phyloP scores from a whole-genome alignment of 371 early-diverging fungal species.

The Mucor lusitanicus region DNA sequence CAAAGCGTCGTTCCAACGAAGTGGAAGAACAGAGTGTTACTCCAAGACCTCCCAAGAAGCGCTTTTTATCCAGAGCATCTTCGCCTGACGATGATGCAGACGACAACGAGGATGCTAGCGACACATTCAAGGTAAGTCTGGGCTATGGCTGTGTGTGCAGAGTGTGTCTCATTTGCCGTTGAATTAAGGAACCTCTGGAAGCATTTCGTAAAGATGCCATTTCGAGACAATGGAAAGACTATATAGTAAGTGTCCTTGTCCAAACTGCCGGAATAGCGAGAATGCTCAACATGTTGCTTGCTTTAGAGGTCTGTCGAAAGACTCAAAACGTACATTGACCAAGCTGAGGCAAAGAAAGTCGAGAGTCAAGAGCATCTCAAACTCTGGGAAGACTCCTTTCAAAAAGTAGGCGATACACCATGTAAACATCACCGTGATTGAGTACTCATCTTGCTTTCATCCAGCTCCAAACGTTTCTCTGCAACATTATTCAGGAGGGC shows the following conservation, averaged over 20 bases:
- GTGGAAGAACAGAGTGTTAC: conserved; percentile 29
- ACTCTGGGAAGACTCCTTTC: conserved; percentile 26
- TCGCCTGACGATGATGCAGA: conserved; percentile 13
- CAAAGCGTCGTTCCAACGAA: conserved; percentile 31
- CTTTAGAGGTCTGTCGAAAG: conserved; percentile 21
- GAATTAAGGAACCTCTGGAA: conserved; percentile 30
- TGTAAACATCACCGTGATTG: neutral
- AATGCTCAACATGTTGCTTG: neutral
- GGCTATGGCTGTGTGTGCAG: too few relatives aligned
- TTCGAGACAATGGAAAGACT: conserved; percentile 34
- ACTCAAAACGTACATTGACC: conserved; percentile 22
- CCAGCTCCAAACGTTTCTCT: conserved; percentile 23
- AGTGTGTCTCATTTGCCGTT: neutral
- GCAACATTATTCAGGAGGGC: conserved; percentile 19
- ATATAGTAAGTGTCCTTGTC: conserved; percentile 13
- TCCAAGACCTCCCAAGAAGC: conserved; percentile 32
- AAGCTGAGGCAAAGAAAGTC: conserved; percentile 13
- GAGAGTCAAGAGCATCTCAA: conserved; percentile 11
- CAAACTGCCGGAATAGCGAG: neutral
- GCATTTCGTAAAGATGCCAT: conserved; percentile 33
- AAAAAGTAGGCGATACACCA: conserved; percentile 7
- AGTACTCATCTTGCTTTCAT: neutral
- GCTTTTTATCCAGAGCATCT: conserved; percentile 26
- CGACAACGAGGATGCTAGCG: conserved; percentile 22
- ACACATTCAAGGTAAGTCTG: conserved; percentile 21